Evolutionary conservation across 306 rosid species (phyloP), one percentile per base, ranked within the genome.

Genomic region (Dicorynia guianensis): DNA sequence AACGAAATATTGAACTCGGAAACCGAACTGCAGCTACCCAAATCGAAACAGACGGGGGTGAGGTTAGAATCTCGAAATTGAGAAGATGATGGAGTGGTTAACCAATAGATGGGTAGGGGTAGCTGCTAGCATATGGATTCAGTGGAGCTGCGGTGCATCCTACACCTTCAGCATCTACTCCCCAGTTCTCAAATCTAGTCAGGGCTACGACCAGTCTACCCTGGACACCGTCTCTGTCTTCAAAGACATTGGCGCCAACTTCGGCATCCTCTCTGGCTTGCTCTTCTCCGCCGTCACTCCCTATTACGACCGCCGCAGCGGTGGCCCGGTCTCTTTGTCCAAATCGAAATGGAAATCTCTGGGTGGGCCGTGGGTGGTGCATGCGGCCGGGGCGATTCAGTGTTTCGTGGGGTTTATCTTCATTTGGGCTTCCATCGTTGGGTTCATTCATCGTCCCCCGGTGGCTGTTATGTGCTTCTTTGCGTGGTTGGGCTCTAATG

Each of bases 151-250:
- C 82, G 98, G 98, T 0, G 76, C 98, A 10, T 87, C 97, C 4
- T 92, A 90, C 87, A 88, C 98, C 82, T 95, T 92, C 85, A 77
- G 93, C 82, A 81, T 95, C 82, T 92, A 95, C 82, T 92, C 98
- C 53, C 57, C 96, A 0, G 81, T 77, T 0, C 92, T 95, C 71
- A 95, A 95, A 67, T 85, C 97, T 8, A 55, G 84, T 7, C 97
- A 92, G 34, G 81, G 83, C 49, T 95, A 95, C 76, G 88, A 89
- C 39, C 97, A 95, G 81, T 92, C 96, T 50, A 92, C 98, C 3
- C 95, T 95, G 68, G 97, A 92, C 79, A 87, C 97, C 25, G 96
- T 95, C 19, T 92, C 97, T 10, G 97, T 95, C 61, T 95, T 95
- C 96, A 92, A 95, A 17, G 97, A 95, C 83, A 85, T 95, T 55